phyloP scores from a whole-genome alignment of 1,284 basidiomycete species.

The Melampsora larici-populina region DNA sequence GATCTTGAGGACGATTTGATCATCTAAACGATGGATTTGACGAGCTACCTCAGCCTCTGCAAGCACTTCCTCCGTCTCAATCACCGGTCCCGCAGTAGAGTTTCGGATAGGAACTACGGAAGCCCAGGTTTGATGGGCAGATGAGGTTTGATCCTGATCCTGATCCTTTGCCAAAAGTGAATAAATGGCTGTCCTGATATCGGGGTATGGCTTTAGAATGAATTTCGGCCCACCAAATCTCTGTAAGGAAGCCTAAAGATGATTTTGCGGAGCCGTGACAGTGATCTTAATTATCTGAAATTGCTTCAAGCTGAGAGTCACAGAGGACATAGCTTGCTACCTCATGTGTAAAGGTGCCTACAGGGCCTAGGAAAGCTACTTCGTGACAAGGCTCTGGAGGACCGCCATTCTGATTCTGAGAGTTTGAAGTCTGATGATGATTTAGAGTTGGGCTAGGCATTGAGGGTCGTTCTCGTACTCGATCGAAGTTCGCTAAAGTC shows the following conservation, averaged over 20 bases:
- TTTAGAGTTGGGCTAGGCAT: too few species aligned
- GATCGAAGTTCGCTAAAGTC: too few species aligned
- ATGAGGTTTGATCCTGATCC: not conserved
- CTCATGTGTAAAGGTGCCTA: constrained; percentile 39
- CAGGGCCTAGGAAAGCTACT: constrained; percentile 28
- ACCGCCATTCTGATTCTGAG: too few species aligned
- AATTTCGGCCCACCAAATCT: constrained; percentile 3
- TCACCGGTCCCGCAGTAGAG: constrained; percentile 25
- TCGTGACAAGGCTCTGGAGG: too few species aligned
- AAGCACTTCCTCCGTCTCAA: constrained; percentile 25
- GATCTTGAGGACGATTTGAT: constrained; percentile 20
- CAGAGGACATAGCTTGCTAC: not conserved
- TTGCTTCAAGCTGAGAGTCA: not conserved
- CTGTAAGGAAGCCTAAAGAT: constrained; percentile 1
- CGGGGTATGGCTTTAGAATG: constrained; percentile 5
- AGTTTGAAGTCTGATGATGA: too few species aligned
- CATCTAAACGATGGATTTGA: constrained; percentile 2
- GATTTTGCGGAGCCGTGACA: not conserved
- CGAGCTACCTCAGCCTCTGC: constrained; percentile 11
- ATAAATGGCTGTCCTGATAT: constrained; percentile 18
- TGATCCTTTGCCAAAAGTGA: not conserved
- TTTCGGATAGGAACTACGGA: constrained; percentile 26
- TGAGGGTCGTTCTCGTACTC: too few species aligned
- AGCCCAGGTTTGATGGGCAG: not conserved
- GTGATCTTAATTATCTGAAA: not conserved